These are phyloP conservation scores for Colletotrichum musicola DNA, from an alignment of 2,329 filamentous ascomycete genomes.

Conservation along the genomic window DNA sequence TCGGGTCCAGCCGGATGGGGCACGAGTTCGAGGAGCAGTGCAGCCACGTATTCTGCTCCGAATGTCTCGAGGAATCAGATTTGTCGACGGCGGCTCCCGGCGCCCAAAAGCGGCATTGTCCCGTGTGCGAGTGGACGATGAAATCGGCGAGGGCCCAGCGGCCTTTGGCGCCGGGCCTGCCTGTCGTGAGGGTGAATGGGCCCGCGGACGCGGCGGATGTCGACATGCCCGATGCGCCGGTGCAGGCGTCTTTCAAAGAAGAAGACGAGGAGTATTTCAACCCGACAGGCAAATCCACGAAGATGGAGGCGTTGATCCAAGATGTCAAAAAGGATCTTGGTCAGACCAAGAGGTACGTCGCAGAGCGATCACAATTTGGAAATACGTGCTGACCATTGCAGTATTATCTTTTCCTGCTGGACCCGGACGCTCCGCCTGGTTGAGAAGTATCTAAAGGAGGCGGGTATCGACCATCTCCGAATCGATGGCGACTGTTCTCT, in stretches of 20 bases:
- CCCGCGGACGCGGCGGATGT: background rate
- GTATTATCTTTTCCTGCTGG: slow-evolving; percentile 62
- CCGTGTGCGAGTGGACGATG: slow-evolving; percentile 41
- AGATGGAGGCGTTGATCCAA: slow-evolving; percentile 48
- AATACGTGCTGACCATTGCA: slow-evolving; percentile 37
- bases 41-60: slow-evolving; percentile 48
- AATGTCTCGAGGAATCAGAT: slow-evolving; percentile 44
- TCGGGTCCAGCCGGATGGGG: slow-evolving; percentile 41
- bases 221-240: slow-evolving; percentile 6
- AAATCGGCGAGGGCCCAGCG: background rate
- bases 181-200: slow-evolving; percentile 6
- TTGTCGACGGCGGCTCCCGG: background rate
- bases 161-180: background rate
- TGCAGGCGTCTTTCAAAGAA: background rate
- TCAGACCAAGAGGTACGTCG: slow-evolving; percentile 44
- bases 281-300: slow-evolving; percentile 46
- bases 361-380: slow-evolving; percentile 1
- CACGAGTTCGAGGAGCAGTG: slow-evolving; percentile 45
- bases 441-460: slow-evolving; percentile 44
- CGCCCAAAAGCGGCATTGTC: slow-evolving; percentile 39
- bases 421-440: slow-evolving; percentile 57
- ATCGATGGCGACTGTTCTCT: slow-evolving; percentile 60
- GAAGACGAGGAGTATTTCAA: slow-evolving; percentile 46
- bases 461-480: slow-evolving; percentile 48
- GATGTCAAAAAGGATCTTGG: slow-evolving; percentile 46